Conservation (phyloP, 2,329 filamentous ascomycete species). For the Diplodia intermedia region DNA sequence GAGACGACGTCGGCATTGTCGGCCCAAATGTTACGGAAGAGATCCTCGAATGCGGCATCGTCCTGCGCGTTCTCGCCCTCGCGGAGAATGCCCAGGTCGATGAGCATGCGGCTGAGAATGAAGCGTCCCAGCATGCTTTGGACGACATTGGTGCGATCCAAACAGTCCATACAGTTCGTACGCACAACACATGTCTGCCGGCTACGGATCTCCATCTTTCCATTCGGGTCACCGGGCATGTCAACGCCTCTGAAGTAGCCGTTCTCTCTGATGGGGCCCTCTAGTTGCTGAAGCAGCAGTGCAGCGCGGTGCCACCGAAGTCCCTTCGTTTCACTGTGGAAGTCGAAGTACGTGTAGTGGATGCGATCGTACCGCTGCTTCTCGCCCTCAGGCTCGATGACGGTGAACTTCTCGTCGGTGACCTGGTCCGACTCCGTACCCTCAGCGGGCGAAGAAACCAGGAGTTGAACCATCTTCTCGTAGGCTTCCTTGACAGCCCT, state of each 20-base stretch:
- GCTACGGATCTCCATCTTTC: slow-evolving; percentile 78
- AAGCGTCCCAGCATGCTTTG: slow-evolving; percentile 95
- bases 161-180: slow-evolving; percentile 99
- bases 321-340: slow-evolving; percentile 96
- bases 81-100: slow-evolving; percentile 79
- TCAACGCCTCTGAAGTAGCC: slow-evolving; percentile 94
- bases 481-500: slow-evolving; percentile 89
- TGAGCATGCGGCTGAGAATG: slow-evolving; percentile 86
- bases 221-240: slow-evolving; percentile 73
- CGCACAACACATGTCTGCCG: slow-evolving; percentile 89
- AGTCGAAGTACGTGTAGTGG: slow-evolving; percentile 98
- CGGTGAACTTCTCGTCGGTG: slow-evolving; percentile 80
- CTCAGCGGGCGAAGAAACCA: slow-evolving; percentile 74
- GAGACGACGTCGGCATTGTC: slow-evolving; percentile 98
- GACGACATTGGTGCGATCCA: slow-evolving; percentile 96
- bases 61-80: slow-evolving; percentile 80
- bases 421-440: slow-evolving; percentile 67
- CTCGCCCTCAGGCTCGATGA: slow-evolving; percentile 69
- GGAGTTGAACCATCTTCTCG: slow-evolving; percentile 81
- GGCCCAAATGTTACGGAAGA: slow-evolving; percentile 98
- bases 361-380: slow-evolving; percentile 77
- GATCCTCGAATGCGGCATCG: slow-evolving; percentile 80
- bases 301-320: slow-evolving; percentile 91
- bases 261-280: slow-evolving; percentile 76
- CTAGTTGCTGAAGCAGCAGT: slow-evolving; percentile 81